Conservation (phyloP, 257 asterid species). For the Fraxinus anomala region DNA sequence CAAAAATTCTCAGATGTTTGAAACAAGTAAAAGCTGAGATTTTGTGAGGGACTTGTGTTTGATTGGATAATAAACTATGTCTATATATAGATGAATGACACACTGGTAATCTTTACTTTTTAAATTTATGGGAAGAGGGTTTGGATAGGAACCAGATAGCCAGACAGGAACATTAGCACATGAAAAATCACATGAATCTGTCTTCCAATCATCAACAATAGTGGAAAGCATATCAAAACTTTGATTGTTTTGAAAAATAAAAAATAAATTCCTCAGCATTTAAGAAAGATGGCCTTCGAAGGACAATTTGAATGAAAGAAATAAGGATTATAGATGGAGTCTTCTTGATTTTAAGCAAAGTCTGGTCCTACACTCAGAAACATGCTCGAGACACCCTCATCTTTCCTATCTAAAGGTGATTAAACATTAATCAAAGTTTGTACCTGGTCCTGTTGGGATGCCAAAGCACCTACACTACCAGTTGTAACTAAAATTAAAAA, state of each 20-base stretch:
- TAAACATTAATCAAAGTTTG: too few relatives aligned
- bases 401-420: too few relatives aligned
- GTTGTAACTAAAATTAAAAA: too few relatives aligned
- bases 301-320: too few relatives aligned
- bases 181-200: background rate
- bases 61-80: conserved; percentile 5
- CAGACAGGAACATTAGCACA: background rate
- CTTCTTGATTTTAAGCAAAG: too few relatives aligned
- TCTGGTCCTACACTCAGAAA: too few relatives aligned
- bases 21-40: conserved; percentile 6
- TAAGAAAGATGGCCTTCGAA: too few relatives aligned
- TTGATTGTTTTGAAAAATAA: background rate
- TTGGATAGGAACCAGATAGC: background rate
- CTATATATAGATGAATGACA: conserved; percentile 9
- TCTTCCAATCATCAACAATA: background rate
- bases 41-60: conserved; percentile 11
- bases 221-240: background rate
- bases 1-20: background rate
- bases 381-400: too few relatives aligned
- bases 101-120: background rate
- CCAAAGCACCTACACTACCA: too few relatives aligned
- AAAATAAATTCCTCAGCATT: background rate
- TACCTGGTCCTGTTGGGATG: too few relatives aligned
- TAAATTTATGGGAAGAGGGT: background rate
- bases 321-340: too few relatives aligned